Evolutionary conservation across 2,329 filamentous ascomycete genomes (phyloP), one percentile per base, ranked within the genome.

Genomic region (Stagonosporopsis vannaccii): DNA sequence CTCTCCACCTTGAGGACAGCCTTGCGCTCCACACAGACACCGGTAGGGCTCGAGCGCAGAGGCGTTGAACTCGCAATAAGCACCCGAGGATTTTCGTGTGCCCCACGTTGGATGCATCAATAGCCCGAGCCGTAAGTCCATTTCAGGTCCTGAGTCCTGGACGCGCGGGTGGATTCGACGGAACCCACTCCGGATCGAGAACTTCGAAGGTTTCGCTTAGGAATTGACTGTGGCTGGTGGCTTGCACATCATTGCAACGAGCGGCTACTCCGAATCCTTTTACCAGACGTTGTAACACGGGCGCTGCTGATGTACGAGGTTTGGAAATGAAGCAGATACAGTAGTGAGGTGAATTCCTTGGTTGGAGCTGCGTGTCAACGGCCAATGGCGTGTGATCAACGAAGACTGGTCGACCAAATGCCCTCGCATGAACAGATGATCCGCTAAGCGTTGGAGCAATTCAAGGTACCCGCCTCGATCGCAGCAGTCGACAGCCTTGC

Each of bases 371-470:
- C 28, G 25, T 4, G 32, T 22, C 32, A 46, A 40, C 23, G 41
- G 25, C 41, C 26, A 39, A 45, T 46, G 20, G 41, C 6, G 41
- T 17, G 19, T 22, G 17, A 3, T 45, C 49, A 35, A 32, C 23
- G 19, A 22, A 47, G 39, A 43, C 9, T 44, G 51, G 40, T 40
- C 43, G 54, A 52, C 28, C n/a, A 36, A 32, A 33, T 36, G 22
- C 49, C 44, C 45, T 57, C 50, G 58, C 58, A 58, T 57, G 50
- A 51, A 49, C 41, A 45, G 17, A 35, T 50, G 25, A 49, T 43
- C 42, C 43, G 28, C 51, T 45, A 52, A 23, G 35, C 23, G 41
- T 32, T 28, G 42, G 15, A 26, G 23, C 22, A 19, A 39, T n/a
- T 41, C 32, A 37, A 43, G 47, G 56, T 48, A 48, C 42, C 35